Percentiles rank a stretch among this genome's conserved stretches.
Evolutionary conservation across 306 rosid species (phyloP).

Genomic region (Prosopis cineraria): DNA sequence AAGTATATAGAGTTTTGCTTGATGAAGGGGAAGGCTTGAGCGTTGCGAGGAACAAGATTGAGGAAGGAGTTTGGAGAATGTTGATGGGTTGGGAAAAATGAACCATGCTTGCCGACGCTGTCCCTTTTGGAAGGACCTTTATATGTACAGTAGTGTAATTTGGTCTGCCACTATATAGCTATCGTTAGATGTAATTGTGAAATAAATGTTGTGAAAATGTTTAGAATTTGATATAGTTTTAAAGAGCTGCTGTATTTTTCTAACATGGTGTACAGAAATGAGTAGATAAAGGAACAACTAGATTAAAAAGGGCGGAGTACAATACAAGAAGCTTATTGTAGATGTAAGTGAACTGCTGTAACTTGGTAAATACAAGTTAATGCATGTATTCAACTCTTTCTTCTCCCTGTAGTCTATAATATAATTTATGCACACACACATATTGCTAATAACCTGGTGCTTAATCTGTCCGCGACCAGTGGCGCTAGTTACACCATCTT

Average conservation of each 20-base stretch:
- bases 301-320: conserved; percentile 1
- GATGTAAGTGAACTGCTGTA: neutral
- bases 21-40: conserved; percentile 72
- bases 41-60: conserved; percentile 60
- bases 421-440: no score
- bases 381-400: neutral
- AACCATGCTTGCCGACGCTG: conserved; percentile 25
- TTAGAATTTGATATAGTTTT: conserved; percentile 1
- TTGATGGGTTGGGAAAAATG: conserved; percentile 88
- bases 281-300: conserved; percentile 20
- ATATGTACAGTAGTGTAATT: conserved; percentile 37
- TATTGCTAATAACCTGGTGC: no score
- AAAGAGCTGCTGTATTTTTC: conserved; percentile 15
- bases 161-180: conserved; percentile 10
- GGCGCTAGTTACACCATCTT: neutral
- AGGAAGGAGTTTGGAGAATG: conserved; percentile 81
- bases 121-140: conserved; percentile 17
- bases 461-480: no score
- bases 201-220: conserved; percentile 10
- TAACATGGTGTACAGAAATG: conserved; percentile 39
- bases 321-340: neutral
- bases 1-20: conserved; percentile 86
- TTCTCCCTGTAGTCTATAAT: no score
- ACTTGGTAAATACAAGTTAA: conserved; percentile 17
- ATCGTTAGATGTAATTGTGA: conserved; percentile 31